Base-by-base conservation (phyloP, 495 filamentous ascomycete species). In the Patellaria atrata region DNA sequence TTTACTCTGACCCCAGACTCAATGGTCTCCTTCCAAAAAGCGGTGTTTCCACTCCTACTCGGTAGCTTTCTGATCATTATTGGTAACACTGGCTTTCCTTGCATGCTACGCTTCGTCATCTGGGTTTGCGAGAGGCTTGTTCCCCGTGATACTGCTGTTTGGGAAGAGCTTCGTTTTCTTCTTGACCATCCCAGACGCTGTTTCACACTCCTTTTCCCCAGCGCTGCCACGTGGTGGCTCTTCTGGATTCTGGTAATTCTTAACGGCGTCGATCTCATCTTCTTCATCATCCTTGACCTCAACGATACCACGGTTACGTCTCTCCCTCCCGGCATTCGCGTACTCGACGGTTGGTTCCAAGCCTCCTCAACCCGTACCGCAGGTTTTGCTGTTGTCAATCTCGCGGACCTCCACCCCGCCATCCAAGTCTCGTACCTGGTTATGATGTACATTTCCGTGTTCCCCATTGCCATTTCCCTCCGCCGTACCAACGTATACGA, bases 361-460 rank as follows among this genome's bases (percentile, higher is more conserved):
- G 85, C 87, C 1, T 68, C 75, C 0, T 75, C 78, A 9, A 94
- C 87, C 0, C 64, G 87, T 43, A 94, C 86, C 2, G 84, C 87
- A 2, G 87, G 87, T 1, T 92, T 92, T 47, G 63, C 78, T 5
- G 77, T 79, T 29, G 68, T 93, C 45, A 79, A 77, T 40, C 58
- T 96, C 16, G 61, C 80, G 4, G 55, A 62, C 0, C 64, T 96
- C 10, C 87, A 94, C 47, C 87, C 87, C 0, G 87, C 77, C 1
- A 83, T 94, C 9, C 87, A 96, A 50, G 80, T 89, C 3, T 93
- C 84, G 12, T 94, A 93, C 61, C 57, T 94, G 57, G 75, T 96
- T 57, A 96, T 96, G 87, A 96, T 96, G 87, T 96, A 96, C 55
- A 96, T 96, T 42, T 93, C 87, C 29, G 82, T 93, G 25, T 83